Conservation (phyloP, 2,329 filamentous ascomycete genomes). For the Parastagonospora nodorum region DNA sequence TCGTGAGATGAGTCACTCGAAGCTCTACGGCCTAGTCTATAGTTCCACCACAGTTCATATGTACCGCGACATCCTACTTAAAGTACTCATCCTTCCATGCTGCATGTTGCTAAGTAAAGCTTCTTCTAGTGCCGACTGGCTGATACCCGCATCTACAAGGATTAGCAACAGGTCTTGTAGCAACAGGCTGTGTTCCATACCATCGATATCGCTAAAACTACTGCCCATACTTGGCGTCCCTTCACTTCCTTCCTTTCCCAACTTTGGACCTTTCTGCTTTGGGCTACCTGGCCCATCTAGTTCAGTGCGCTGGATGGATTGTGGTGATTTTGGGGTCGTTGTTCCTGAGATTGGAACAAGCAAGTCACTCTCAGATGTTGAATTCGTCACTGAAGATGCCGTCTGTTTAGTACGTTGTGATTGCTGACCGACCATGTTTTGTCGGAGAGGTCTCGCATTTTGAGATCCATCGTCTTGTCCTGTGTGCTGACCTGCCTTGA, state of each 20-base stretch:
- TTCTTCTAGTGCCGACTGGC: constrained; percentile 79
- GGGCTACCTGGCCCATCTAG: constrained; percentile 61
- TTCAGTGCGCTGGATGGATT: constrained; percentile 64
- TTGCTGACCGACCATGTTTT: constrained; percentile 23
- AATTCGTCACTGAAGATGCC: constrained; percentile 61
- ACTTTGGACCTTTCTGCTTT: constrained; percentile 39
- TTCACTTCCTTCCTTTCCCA: constrained; percentile 39
- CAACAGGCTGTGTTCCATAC: constrained; percentile 46
- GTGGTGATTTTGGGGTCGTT: constrained; percentile 37
- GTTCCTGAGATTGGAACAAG: constrained; percentile 19
- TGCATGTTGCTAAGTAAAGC: constrained; percentile 75
- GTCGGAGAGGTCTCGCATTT: constrained; percentile 7
- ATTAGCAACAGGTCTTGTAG: neutral
- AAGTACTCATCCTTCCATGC: constrained; percentile 69
- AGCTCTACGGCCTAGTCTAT: too few species aligned
- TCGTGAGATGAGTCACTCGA: too few species aligned
- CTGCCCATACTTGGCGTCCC: constrained; percentile 61
- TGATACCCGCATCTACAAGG: constrained; percentile 72
- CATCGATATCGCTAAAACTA: constrained; percentile 84
- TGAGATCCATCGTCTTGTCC: constrained; percentile 8
- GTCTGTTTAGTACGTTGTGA: constrained; percentile 28
- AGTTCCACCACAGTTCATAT: neutral
- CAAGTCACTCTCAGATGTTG: constrained; percentile 41
- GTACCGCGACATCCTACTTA: constrained; percentile 66
- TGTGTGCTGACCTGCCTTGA: constrained; percentile 13